Percentiles rank a stretch among this genome's conserved stretches.
Conservation (phyloP, 768 basidiomycete genomes). For the Dentipellis sp. region DNA sequence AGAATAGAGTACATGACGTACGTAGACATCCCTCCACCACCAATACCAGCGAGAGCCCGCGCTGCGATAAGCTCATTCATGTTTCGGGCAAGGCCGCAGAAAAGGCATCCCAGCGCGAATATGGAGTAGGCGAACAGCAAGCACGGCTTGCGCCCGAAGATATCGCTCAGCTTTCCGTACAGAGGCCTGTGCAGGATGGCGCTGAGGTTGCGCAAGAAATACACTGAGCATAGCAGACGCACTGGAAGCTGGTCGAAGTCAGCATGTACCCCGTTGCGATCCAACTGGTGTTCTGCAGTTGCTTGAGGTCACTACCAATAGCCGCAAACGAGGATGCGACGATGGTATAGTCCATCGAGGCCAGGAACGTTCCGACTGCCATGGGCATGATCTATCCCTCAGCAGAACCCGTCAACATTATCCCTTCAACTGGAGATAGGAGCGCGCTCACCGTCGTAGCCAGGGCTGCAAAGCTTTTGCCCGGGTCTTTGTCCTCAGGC, state of each 20-base stretch:
- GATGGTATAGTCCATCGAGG: conserved; percentile 25
- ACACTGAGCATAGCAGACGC: conserved; percentile 11
- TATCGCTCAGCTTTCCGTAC: conserved; percentile 55
- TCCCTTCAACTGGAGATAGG: neutral
- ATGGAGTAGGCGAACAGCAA: conserved; percentile 44
- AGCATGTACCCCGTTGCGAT: conserved; percentile 57
- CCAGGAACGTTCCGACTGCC: conserved; percentile 23
- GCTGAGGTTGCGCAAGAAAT: neutral
- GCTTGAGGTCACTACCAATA: conserved; percentile 40
- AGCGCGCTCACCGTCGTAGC: neutral
- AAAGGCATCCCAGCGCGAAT: conserved; percentile 44
- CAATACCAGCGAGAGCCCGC: conserved; percentile 49
- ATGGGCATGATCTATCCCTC: conserved; percentile 21
- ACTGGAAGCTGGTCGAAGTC: conserved; percentile 55
- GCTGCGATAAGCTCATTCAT: conserved; percentile 46
- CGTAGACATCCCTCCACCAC: conserved; percentile 58
- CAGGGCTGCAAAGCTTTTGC: neutral
- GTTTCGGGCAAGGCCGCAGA: conserved; percentile 43
- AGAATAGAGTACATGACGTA: conserved; percentile 22
- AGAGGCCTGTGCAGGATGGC: conserved; percentile 34
- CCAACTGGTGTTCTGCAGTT: conserved; percentile 60
- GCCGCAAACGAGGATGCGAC: conserved; percentile 24
- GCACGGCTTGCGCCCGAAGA: conserved; percentile 53
- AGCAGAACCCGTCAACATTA: neutral
- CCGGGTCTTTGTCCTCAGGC: neutral